Evolutionary conservation across 2,329 filamentous ascomycete species (phyloP), one percentile per base, ranked within the genome.

Genomic region (Aureobasidium subglaciale): DNA sequence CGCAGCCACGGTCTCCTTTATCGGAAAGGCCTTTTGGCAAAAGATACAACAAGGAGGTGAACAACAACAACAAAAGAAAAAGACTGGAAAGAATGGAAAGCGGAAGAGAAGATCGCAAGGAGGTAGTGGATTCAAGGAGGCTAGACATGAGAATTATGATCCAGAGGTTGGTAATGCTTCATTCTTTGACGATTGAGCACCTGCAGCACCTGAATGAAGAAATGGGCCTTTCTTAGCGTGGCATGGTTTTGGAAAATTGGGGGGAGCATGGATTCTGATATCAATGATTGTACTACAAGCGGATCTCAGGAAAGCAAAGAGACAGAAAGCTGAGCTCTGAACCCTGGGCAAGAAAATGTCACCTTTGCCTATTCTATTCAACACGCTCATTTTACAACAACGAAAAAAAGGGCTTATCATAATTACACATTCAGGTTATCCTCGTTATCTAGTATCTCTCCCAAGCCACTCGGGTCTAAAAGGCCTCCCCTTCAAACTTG

Each of bases 401-500:
- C 22, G 16, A 24, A 13, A 41, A 13, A 35, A 35, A n/a, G n/a
- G n/a, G n/a, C n/a, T n/a, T n/a, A n/a, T 32, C 40, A 13, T 54
- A 32, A 54, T 50, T 50, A 50, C 46, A 50, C 46, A 38, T 50
- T 48, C 5, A 18, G 20, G 18, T 16, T 34, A 22, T 35, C 20
- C 29, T 35, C 43, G 7, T 42, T 25, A 6, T 16, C 30, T 15
- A 16, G 16, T 34, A 13, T 24, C n/a, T n/a, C n/a, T n/a, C n/a
- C n/a, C n/a, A n/a, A n/a, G n/a, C n/a, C n/a, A n/a, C n/a, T n/a
- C n/a, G n/a, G n/a, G n/a, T n/a, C n/a, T n/a, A n/a, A n/a, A n/a
- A n/a, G n/a, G n/a, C n/a, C 35, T 9, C 24, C 3, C 22, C 18
- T 13, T n/a, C n/a, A n/a, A n/a, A n/a, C 13, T 4, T 32, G 20